Evolutionary conservation across 495 filamentous ascomycete species (phyloP), one percentile per base, ranked within the genome.

Genomic region (Oidiodendron maius): DNA sequence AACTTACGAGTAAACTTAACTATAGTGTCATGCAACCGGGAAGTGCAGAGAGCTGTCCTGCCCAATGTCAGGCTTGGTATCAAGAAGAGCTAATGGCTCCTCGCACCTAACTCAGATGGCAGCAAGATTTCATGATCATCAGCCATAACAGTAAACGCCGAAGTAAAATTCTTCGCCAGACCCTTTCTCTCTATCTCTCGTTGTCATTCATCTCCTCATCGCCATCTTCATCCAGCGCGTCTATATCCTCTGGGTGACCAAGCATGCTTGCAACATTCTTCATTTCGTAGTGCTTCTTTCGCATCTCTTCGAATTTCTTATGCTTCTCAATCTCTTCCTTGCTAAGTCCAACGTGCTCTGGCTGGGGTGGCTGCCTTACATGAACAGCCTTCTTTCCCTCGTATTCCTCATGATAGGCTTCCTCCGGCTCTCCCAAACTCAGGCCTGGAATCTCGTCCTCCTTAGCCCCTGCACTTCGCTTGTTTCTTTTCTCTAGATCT

Each of bases 261-360:
- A 98, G 76, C 46, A 97, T 67, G 57, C 83, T 78, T 54, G 91
- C 95, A 18, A 97, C 89, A 61, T 93, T 85, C 74, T 80, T 89
- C 94, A 98, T 97, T 74, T 97, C 94, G 64, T 98, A 98, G 64
- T 98, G 93, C 68, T 80, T 88, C 78, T 89, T 95, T 64, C 93
- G 76, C 73, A 88, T 76, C 69, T 86, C 74, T 69, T 95, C 91
- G 60, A 98, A 98, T 63, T 84, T 77, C 51, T 77, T 77, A 61
- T 98, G 93, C 71, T 96, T 95, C 71, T 87, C 89, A 49, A 70
- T 68, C 56, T 93, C 90, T 65, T 96, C 91, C 28, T 82, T 75
- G 20, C 74, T 81, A 58, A 87, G 72, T 17, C 83, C 70, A 16
- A 75, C 66, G 44, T 75, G 58, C 54, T 80, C 78, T 54, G 71